Evolutionary conservation across 164 flowering plant genomes (phyloP), one percentile per base, ranked within the genome.

Genomic region (Echeveria elegans): DNA sequence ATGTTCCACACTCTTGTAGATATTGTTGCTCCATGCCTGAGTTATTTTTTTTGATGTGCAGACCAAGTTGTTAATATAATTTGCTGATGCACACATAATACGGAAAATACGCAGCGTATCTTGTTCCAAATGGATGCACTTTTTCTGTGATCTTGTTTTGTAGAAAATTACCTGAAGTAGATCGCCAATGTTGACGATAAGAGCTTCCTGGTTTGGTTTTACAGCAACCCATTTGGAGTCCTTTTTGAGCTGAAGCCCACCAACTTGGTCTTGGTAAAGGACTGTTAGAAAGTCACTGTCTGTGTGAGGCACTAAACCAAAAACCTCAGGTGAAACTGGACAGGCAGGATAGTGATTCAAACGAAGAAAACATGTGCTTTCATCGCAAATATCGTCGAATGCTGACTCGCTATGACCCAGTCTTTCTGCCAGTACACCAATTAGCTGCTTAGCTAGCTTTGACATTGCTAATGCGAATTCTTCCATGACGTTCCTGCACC

Each of bases 1-100:
- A 78, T 89, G 96, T 76, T 85, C 86, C 40, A 85, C 93, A 52
- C 96, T 89, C 67, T 78, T 87, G 65, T 87, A 89, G 16, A 70
- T 72, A 64, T 86, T 79, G 67, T 89, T 89, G 84, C 96, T 89
- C 93, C 89, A 87, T 5, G 89, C 93, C 96, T 89, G 79, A 74
- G 76, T 23, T 1, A 24, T 70, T 28, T n/a, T n/a, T n/a, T n/a
- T n/a, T n/a, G n/a, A n/a, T n/a, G n/a, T n/a, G n/a, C n/a, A n/a
- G n/a, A 37, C 24, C 31, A 19, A 34, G 15, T 59, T 36, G 7
- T 58, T 58, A 40, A 41, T 67, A 38, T n/a, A n/a, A n/a, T n/a
- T n/a, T n/a, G n/a, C n/a, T n/a, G n/a, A n/a, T n/a, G 26, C 24
- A 53, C 8, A 38, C 41, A 14, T 38, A 38, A 38, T 38, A 14